Percentiles rank a stretch among this genome's conserved stretches.
phyloP scores from a whole-genome alignment of 345 rosid genomes.

The Garcia nutans region DNA sequence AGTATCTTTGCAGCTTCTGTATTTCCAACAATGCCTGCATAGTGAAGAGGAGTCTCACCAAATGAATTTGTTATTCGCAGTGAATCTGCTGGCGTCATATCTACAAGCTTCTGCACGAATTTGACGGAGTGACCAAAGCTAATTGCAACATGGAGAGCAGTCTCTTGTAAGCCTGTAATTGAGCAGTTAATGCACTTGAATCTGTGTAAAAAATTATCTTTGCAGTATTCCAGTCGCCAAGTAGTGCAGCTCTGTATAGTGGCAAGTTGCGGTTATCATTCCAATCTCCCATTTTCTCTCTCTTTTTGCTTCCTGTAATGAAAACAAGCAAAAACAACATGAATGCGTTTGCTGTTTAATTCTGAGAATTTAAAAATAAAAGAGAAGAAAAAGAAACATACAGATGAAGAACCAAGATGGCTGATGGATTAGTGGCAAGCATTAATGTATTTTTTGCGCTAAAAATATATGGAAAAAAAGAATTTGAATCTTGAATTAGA shows the following conservation, averaged over 20 bases:
- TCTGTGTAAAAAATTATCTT: background rate
- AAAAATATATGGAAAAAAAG: too few species aligned
- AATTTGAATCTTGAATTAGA: too few species aligned
- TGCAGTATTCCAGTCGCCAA: background rate
- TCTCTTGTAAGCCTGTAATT: background rate
- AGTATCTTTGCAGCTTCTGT: slow-evolving; percentile 9
- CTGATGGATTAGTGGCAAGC: too few species aligned
- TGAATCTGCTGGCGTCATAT: background rate
- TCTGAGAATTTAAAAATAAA: too few species aligned
- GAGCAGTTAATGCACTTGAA: background rate
- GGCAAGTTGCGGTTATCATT: background rate
- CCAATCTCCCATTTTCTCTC: background rate
- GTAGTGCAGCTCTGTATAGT: background rate
- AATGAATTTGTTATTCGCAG: background rate
- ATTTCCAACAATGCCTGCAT: slow-evolving; percentile 19
- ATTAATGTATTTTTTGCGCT: too few species aligned
- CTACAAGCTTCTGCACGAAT: slow-evolving; percentile 16
- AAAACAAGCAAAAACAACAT: too few species aligned
- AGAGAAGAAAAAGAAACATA: too few species aligned
- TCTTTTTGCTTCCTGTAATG: background rate
- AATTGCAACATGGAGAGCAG: slow-evolving; percentile 6
- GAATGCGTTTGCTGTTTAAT: too few species aligned
- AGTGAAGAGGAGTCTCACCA: slow-evolving; percentile 13
- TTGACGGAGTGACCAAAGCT: background rate
- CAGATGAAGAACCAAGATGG: too few species aligned